Conservation (phyloP, 2,329 filamentous ascomycete genomes). For the Dactylellina leptospora region DNA sequence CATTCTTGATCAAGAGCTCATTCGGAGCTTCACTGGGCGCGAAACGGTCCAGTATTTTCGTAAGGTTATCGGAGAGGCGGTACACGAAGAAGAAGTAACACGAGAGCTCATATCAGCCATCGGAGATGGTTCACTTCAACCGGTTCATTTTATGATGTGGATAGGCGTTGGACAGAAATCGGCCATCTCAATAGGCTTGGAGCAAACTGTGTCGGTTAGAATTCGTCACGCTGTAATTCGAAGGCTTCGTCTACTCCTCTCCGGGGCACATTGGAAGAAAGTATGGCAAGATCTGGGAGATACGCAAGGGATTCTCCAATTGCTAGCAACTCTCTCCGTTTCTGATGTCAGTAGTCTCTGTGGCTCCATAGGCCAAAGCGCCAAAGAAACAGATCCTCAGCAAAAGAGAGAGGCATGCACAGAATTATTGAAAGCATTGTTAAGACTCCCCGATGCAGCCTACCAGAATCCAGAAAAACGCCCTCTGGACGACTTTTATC, state of each 20-base stretch:
- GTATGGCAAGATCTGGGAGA: constrained; percentile 10
- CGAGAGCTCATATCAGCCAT: neutral
- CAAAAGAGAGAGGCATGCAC: constrained; percentile 25
- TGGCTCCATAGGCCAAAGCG: neutral
- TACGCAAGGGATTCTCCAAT: neutral
- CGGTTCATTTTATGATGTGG: neutral
- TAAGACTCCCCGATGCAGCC: neutral
- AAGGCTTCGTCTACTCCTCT: neutral
- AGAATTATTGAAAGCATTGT: constrained; percentile 1
- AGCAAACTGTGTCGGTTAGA: neutral
- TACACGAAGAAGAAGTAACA: neutral
- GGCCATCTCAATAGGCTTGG: neutral
- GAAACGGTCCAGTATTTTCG: neutral
- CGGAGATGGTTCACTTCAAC: neutral
- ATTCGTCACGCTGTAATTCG: neutral
- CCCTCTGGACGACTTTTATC: neutral
- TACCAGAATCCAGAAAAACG: constrained; percentile 14
- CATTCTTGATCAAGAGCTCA: neutral
- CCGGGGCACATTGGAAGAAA: neutral
- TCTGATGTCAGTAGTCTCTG: constrained; percentile 1
- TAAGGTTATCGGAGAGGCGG: neutral
- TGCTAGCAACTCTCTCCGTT: neutral
- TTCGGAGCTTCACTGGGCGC: neutral
- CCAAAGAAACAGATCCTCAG: neutral
- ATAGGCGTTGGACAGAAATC: neutral